Evolutionary conservation across 768 basidiomycete species (phyloP), one percentile per base, ranked within the genome.

Genomic region (Kwoniella sp.): DNA sequence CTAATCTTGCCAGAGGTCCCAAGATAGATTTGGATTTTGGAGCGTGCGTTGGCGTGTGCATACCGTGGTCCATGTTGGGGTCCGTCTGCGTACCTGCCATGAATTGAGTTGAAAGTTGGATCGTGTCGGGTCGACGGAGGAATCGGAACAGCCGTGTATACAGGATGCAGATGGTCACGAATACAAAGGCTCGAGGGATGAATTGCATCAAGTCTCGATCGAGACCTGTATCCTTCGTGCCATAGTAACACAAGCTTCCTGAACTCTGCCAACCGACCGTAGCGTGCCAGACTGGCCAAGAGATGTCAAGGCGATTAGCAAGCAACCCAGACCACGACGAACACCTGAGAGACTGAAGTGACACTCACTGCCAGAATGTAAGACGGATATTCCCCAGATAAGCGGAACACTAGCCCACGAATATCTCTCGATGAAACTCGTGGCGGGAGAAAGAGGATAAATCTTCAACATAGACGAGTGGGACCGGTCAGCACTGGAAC

Each of bases 101-200:
- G 50, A 67, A 69, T 54, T 67, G 68, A 3, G 68, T 68, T 13
- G 75, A 75, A 4, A 75, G 60, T 49, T 72, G 71, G 51, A 79
- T 75, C 15, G 72, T 77, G 57, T 79, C 78, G 6, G 78, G 78
- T 51, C 78, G 52, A 0, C 78, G 63, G 0, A 79, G 67, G 64
- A 79, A 79, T 1, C 48, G 46, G 69, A 68, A 79, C 44, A 79
- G 70, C 29, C 60, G 58, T 17, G 75, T 68, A 58, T 79, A 79
- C 0, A 78, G 65, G 10, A 64, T 51, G 44, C 74, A 58, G 21
- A 78, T 70, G 54, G 70, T 61, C 58, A 74, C 40, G 55, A 79
- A 79, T 24, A 77, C 77, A 24, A 72, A 55, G 0, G 77, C 78
- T 30, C 78, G 68, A 13, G 78, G 78, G 24, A 79, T 71, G 63